Evolutionary conservation across 257 asterid genomes (phyloP), one percentile per base, ranked within the genome.

Genomic region (Solanum sitiens): DNA sequence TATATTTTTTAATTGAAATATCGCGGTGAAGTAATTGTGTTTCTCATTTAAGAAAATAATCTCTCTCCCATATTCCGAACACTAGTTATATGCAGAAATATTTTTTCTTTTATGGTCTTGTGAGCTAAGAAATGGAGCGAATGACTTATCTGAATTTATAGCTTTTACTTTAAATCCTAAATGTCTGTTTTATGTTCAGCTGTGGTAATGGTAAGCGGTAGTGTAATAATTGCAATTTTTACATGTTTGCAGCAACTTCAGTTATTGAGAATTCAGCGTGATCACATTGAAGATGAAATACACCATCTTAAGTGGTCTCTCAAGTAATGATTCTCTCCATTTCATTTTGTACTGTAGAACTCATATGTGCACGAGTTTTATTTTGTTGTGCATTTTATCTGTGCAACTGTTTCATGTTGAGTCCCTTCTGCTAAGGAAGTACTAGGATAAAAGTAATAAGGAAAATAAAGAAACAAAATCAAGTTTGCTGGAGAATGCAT

Each of bases 231-330:
- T 82, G 44, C 86, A 82, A 50, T 82, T 82, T 39, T 82, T 11
- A 30, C 70, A 30, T 82, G 27, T 82, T 50, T 91, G 90, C 92
- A 97, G 99, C 86, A 94, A 91, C 99, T 95, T 93, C 98, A 91
- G 77, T 83, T 92, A 87, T 87, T 94, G 92, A 94, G 99, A 93
- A 94, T 88, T 87, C 91, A 95, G 90, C 98, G 98, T 61, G 98
- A 95, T 92, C 93, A 72, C 89, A 93, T 97, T n/a, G 99, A 97
- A 89, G 98, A 96, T 90, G 80, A 89, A 87, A 93, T 94, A 83
- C 96, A 97, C 89, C 98, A 95, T 89, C 90, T 96, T 85, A 92
- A 91, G 93, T 97, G 99, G 99, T 93, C 93, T 87, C 93, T 93
- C 87, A 93, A 93, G 99, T 95, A 94, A 89, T 85, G 15, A 50